A percentile compares a stretch with the other conserved stretches of the same genome.
Conservation (phyloP, 139 green algal genomes). For the Chlorella sorokiniana region DNA sequence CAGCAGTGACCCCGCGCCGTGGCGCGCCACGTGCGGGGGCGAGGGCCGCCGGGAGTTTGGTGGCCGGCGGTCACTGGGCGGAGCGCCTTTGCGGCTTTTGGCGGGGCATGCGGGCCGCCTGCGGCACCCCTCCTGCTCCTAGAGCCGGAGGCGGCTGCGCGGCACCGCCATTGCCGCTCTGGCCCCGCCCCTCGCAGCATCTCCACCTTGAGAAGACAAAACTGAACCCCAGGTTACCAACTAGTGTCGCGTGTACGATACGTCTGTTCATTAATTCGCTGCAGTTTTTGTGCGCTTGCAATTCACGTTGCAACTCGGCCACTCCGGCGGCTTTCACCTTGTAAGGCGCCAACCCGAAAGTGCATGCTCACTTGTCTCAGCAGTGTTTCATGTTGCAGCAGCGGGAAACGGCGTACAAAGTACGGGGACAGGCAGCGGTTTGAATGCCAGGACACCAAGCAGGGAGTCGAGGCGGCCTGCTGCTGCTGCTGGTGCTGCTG, state of each 20-base stretch:
- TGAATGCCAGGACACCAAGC: too few species aligned
- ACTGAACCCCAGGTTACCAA: not conserved
- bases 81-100: not conserved
- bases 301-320: slow-evolving; percentile 10
- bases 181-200: not conserved
- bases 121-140: not conserved
- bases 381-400: too few species aligned
- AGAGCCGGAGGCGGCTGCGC: not conserved
- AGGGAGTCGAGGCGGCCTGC: too few species aligned
- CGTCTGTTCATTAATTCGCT: slow-evolving; percentile 11
- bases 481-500: too few species aligned
- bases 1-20: too few species aligned
- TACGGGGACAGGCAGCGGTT: too few species aligned
- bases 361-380: too few species aligned
- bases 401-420: too few species aligned
- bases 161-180: not conserved
- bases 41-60: slow-evolving; percentile 2
- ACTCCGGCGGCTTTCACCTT: not conserved
- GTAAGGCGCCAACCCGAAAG: slow-evolving; percentile 8
- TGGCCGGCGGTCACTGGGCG: not conserved
- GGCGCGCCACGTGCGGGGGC: not conserved
- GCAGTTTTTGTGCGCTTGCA: slow-evolving; percentile 12
- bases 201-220: slow-evolving; percentile 26
- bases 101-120: not conserved
- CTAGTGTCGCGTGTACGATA: slow-evolving; percentile 36